Percentiles rank a stretch among this genome's conserved stretches.
These are phyloP conservation scores for Claviceps spartinae DNA, from an alignment of 2,329 filamentous ascomycete species.

Conservation along the genomic window DNA sequence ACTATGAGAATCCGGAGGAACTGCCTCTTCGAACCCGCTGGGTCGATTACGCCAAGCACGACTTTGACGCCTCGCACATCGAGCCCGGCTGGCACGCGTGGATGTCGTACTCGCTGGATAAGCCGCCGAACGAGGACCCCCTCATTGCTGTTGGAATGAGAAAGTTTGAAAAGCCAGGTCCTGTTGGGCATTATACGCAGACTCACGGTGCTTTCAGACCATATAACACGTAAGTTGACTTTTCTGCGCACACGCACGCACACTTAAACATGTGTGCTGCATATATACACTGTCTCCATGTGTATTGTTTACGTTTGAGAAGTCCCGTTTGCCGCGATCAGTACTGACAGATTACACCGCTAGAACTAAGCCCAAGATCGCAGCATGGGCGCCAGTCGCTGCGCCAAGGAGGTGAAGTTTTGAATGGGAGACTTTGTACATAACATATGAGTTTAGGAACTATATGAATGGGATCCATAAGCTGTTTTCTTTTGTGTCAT, in stretches of 20 bases:
- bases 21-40: conserved; percentile 90
- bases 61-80: conserved; percentile 71
- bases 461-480: not conserved
- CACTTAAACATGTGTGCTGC: too few species aligned
- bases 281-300: too few species aligned
- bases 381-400: conserved; percentile 36
- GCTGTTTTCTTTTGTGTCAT: not conserved
- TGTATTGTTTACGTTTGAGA: too few species aligned
- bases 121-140: conserved; percentile 65
- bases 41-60: conserved; percentile 89
- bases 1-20: conserved; percentile 90
- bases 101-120: conserved; percentile 89
- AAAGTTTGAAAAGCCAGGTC: conserved; percentile 59
- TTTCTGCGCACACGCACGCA: too few species aligned
- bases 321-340: too few species aligned
- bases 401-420: conserved; percentile 18
- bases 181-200: conserved; percentile 62
- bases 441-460: conserved; percentile 10
- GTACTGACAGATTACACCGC: conserved; percentile 9
- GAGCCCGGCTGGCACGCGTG: conserved; percentile 97
- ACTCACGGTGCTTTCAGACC: conserved; percentile 75
- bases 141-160: conserved; percentile 54
- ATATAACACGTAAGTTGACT: conserved; percentile 73
- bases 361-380: conserved; percentile 41
- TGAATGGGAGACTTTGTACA: conserved; percentile 14